phyloP scores from a whole-genome alignment of 441 rosid species.

The Pelargonium hybrid region DNA sequence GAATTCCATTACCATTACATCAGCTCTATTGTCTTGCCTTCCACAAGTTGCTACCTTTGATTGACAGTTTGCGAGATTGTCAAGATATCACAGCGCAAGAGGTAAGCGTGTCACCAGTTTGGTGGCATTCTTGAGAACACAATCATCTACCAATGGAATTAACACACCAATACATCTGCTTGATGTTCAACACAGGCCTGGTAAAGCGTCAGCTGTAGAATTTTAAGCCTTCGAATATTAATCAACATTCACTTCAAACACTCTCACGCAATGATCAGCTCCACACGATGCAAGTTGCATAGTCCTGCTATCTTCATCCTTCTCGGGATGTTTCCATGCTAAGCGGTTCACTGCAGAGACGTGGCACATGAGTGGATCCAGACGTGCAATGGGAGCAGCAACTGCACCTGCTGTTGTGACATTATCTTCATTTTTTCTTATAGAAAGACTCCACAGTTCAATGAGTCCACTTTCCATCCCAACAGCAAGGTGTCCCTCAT shows the following conservation, averaged over 20 bases:
- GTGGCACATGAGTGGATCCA: slow-evolving; percentile 64
- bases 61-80: too few species aligned
- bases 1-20: too few species aligned
- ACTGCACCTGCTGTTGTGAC: slow-evolving; percentile 21
- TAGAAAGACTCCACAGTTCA: slow-evolving; percentile 47
- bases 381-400: slow-evolving; percentile 28
- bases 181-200: too few species aligned
- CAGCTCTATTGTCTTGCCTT: too few species aligned
- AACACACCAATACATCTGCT: too few species aligned
- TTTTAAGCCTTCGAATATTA: neutral
- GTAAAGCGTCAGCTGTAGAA: too few species aligned
- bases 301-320: slow-evolving; percentile 22
- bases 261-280: slow-evolving; percentile 72
- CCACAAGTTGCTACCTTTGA: too few species aligned
- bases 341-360: slow-evolving; percentile 66
- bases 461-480: slow-evolving; percentile 83
- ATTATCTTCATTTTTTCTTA: slow-evolving; percentile 24
- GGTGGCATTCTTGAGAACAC: too few species aligned
- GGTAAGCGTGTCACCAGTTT: too few species aligned
- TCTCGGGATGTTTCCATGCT: slow-evolving; percentile 49
- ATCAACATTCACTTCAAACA: slow-evolving; percentile 43
- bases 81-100: too few species aligned
- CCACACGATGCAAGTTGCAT: slow-evolving; percentile 76
- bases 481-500: slow-evolving; percentile 49
- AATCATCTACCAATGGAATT: too few species aligned